phyloP scores from a whole-genome alignment of 1,139 yeast genomes.

The Candida albicans region DNA sequence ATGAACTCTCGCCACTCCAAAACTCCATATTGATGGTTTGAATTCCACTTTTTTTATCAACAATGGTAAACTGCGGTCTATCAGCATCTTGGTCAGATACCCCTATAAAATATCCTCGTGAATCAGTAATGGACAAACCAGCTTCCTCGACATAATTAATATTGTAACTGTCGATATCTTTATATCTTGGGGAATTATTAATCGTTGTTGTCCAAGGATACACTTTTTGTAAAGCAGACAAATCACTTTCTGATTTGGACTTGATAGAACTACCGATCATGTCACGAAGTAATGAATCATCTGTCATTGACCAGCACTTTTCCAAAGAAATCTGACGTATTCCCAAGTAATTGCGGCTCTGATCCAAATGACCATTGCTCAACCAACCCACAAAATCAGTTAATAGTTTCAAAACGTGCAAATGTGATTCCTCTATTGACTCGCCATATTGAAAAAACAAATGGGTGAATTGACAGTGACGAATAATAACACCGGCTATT shows the following conservation, averaged over 20 bases:
- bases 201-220: conserved; percentile 20
- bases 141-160: conserved; percentile 8
- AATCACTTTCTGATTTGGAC: background rate
- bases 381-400: conserved; percentile 20
- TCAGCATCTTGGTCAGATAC: conserved; percentile 2
- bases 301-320: conserved; percentile 36
- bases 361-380: conserved; percentile 4
- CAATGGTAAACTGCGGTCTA: conserved; percentile 7
- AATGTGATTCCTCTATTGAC: conserved; percentile 28
- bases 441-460: conserved; percentile 31
- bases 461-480: conserved; percentile 14
- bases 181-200: conserved; percentile 27
- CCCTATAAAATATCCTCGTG: conserved; percentile 11
- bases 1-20: conserved; percentile 31
- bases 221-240: background rate
- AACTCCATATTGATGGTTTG: conserved; percentile 15
- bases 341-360: conserved; percentile 6
- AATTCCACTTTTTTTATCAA: conserved; percentile 1
- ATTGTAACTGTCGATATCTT: conserved; percentile 18
- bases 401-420: conserved; percentile 25
- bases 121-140: conserved; percentile 6
- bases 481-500: conserved; percentile 15
- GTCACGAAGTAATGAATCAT: conserved; percentile 26
- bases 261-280: conserved; percentile 14
- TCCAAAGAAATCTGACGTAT: conserved; percentile 19